phyloP scores from a whole-genome alignment of 768 basidiomycete genomes.

The Termitomyces sp. region DNA sequence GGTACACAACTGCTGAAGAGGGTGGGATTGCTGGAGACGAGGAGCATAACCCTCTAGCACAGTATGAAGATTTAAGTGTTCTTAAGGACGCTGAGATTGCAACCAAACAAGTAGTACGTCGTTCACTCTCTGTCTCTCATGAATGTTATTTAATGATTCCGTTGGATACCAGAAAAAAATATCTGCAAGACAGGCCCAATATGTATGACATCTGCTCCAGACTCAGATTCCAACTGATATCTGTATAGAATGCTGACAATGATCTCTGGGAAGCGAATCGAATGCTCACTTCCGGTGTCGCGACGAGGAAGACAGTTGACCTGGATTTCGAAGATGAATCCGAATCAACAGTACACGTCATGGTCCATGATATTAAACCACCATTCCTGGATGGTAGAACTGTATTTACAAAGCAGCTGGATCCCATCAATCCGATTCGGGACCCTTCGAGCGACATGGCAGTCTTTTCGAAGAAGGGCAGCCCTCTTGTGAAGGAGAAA shows the following conservation, averaged over 20 bases:
- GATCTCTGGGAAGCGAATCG: constrained; percentile 99
- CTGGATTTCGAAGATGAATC: constrained; percentile 96
- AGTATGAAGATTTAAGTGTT: constrained; percentile 81
- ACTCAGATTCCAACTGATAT: constrained; percentile 8
- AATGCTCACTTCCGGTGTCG: constrained; percentile 94
- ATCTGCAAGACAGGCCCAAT: constrained; percentile 94
- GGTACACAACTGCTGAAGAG: constrained; percentile 93
- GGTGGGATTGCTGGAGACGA: constrained; percentile 83
- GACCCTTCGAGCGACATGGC: constrained; percentile 95
- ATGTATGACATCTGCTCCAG: constrained; percentile 45
- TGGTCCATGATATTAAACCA: constrained; percentile 95
- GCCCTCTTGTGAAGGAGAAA: constrained; percentile 88
- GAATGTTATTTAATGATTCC: constrained; percentile 8
- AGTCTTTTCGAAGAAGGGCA: constrained; percentile 95
- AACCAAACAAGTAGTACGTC: constrained; percentile 64
- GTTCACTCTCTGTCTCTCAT: background rate
- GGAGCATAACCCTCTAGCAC: constrained; percentile 87
- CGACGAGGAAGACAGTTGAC: constrained; percentile 81
- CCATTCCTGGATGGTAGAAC: constrained; percentile 97
- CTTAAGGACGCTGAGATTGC: constrained; percentile 72
- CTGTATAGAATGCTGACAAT: constrained; percentile 85
- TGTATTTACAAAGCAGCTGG: constrained; percentile 93
- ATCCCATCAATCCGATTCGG: constrained; percentile 94
- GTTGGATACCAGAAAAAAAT: constrained; percentile 60
- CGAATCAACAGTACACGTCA: constrained; percentile 94